These are phyloP conservation scores for Breynia disticha DNA, from an alignment of 441 rosid species.

Conservation along the genomic window DNA sequence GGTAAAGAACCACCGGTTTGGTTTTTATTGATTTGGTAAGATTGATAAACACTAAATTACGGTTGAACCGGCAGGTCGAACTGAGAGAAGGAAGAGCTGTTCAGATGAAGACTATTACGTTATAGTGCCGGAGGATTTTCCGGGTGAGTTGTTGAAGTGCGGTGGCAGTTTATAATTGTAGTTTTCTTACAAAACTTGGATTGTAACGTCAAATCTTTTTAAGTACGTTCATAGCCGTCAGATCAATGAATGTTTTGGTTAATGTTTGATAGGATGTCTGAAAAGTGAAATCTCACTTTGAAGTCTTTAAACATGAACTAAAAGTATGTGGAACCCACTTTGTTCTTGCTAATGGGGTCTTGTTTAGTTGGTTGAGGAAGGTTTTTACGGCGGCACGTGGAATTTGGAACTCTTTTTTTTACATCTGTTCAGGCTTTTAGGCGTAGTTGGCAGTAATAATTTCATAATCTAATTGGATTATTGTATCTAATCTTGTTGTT, in stretches of 20 bases:
- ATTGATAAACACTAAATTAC: not conserved
- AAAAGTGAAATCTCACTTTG: not conserved
- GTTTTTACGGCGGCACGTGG: conserved; percentile 27
- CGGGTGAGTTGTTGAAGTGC: conserved; percentile 37
- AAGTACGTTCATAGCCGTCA: conserved; percentile 19
- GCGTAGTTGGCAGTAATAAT: not conserved
- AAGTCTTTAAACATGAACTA: not conserved
- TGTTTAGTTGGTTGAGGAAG: conserved; percentile 12
- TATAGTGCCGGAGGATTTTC: conserved; percentile 39
- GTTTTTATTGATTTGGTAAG: no score
- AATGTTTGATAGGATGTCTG: conserved; percentile 24
- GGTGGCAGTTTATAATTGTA: no score
- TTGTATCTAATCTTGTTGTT: not conserved
- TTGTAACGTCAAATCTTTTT: conserved; percentile 1
- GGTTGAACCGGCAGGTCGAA: conserved; percentile 17
- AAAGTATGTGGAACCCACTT: not conserved
- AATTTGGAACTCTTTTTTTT: conserved; percentile 5
- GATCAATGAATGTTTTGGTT: conserved; percentile 21
- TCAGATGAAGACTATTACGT: conserved; percentile 43
- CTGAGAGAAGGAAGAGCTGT: conserved; percentile 53
- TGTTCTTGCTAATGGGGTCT: conserved; percentile 11
- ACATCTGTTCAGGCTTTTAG: not conserved
- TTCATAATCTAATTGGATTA: not conserved
- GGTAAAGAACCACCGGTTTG: conserved; percentile 27
- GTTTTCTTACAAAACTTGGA: no score